Conservation (phyloP, 257 asterid genomes). For the Petunia axillaris region DNA sequence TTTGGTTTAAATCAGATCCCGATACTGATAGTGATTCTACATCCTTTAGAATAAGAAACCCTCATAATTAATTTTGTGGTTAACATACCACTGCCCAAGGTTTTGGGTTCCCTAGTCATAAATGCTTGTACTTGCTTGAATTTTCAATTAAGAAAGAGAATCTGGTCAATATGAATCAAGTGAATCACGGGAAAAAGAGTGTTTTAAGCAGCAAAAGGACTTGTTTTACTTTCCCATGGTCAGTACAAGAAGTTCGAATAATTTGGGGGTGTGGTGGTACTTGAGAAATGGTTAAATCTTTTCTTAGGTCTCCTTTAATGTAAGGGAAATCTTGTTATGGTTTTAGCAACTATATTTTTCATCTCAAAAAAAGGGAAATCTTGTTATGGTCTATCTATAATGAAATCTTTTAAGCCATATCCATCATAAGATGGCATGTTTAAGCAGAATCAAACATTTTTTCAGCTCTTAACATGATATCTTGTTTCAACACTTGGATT, state of each 20-base stretch:
- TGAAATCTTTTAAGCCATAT: background rate
- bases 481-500: slow-evolving; percentile 14
- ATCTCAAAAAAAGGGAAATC: background rate
- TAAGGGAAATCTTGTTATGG: background rate
- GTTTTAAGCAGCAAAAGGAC: background rate
- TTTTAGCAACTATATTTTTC: too few species aligned
- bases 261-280: background rate
- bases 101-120: slow-evolving; percentile 14
- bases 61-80: slow-evolving; percentile 13
- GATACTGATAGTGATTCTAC: background rate
- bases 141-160: slow-evolving; percentile 14
- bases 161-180: background rate
- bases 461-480: slow-evolving; percentile 7
- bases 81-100: slow-evolving; percentile 14
- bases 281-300: background rate
- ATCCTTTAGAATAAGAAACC: background rate
- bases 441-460: background rate
- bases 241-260: background rate
- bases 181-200: background rate
- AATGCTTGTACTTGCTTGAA: slow-evolving; percentile 1
- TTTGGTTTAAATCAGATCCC: slow-evolving; percentile 12
- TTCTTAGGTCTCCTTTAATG: background rate
- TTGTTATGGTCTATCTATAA: background rate
- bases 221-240: background rate
- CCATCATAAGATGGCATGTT: slow-evolving; percentile 6